A percentile compares a stretch with the other conserved stretches of the same genome.
Evolutionary conservation across 345 rosid genomes (phyloP).

Genomic region (Populus euphratica): DNA sequence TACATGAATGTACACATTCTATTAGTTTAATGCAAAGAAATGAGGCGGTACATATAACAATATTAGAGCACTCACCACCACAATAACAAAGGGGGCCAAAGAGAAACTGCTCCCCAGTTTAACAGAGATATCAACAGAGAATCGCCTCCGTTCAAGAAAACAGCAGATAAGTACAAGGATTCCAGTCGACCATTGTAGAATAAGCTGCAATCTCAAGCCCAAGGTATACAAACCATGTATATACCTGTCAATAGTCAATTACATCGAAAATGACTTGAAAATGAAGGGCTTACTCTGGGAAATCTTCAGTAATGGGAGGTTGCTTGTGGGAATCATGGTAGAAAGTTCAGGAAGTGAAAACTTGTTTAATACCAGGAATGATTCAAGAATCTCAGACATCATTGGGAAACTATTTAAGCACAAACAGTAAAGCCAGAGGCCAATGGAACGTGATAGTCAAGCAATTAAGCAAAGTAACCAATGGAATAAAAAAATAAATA

Average conservation of each 20-base stretch:
- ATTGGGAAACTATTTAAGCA: neutral
- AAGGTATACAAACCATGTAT: conserved; percentile 43
- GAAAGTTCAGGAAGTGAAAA: conserved; percentile 11
- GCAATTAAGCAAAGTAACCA: neutral
- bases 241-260: conserved; percentile 47
- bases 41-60: neutral
- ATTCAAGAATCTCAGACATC: conserved; percentile 6
- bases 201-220: conserved; percentile 90
- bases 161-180: conserved; percentile 78
- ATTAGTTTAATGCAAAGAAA: neutral
- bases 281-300: conserved; percentile 34
- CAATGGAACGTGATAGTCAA: neutral
- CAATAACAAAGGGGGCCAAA: conserved; percentile 74
- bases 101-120: conserved; percentile 98
- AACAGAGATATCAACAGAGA: conserved; percentile 60
- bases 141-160: conserved; percentile 67
- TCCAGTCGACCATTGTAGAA: conserved; percentile 87
- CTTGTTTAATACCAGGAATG: conserved; percentile 6
- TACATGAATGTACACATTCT: conserved; percentile 29
- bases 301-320: conserved; percentile 28
- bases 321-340: conserved; percentile 12
- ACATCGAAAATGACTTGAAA: conserved; percentile 39
- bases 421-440: neutral
- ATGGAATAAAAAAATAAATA: neutral
- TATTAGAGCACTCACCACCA: conserved; percentile 63